Percentiles rank a stretch among this genome's conserved stretches.
Evolutionary conservation across 495 filamentous ascomycete species (phyloP).

Genomic region (Pseudevernia furfuracea): DNA sequence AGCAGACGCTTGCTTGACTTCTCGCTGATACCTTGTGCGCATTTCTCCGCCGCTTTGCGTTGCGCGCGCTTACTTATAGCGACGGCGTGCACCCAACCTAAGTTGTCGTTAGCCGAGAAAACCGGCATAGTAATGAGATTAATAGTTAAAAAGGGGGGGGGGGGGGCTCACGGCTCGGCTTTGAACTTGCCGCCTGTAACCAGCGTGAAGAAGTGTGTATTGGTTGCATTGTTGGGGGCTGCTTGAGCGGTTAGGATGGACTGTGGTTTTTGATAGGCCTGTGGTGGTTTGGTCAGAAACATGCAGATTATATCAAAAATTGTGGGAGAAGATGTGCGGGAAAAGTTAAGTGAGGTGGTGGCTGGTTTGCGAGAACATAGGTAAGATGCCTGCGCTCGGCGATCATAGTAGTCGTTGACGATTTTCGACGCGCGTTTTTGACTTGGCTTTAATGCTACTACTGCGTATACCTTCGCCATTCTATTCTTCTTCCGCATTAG

Average conservation of each 20-base stretch:
- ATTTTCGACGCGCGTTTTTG: conserved; percentile 39
- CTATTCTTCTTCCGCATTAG: neutral
- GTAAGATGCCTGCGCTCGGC: conserved; percentile 42
- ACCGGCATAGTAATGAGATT: neutral
- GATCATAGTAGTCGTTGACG: conserved; percentile 45
- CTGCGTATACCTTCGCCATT: neutral
- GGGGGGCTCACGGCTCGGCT: neutral
- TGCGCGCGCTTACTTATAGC: neutral
- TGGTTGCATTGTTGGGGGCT: conserved; percentile 42
- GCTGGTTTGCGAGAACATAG: neutral
- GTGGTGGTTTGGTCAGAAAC: neutral
- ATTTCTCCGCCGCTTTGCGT: neutral
- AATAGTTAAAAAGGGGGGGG: neutral
- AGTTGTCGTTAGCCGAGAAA: neutral
- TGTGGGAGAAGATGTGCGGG: too few relatives aligned
- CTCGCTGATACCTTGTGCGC: neutral
- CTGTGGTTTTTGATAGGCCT: neutral
- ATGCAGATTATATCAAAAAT: neutral
- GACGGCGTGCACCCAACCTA: neutral
- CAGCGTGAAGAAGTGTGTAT: conserved; percentile 34
- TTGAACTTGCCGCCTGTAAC: conserved; percentile 32
- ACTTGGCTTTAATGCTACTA: conserved; percentile 12
- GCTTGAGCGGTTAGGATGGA: conserved; percentile 2
- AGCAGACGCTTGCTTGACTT: neutral
- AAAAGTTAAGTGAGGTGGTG: neutral